Percentiles rank a stretch among this genome's conserved stretches.
These are phyloP conservation scores for Chytriomyces sp. DNA, from an alignment of 192 early-diverging fungal genomes.

Conservation along the genomic window DNA sequence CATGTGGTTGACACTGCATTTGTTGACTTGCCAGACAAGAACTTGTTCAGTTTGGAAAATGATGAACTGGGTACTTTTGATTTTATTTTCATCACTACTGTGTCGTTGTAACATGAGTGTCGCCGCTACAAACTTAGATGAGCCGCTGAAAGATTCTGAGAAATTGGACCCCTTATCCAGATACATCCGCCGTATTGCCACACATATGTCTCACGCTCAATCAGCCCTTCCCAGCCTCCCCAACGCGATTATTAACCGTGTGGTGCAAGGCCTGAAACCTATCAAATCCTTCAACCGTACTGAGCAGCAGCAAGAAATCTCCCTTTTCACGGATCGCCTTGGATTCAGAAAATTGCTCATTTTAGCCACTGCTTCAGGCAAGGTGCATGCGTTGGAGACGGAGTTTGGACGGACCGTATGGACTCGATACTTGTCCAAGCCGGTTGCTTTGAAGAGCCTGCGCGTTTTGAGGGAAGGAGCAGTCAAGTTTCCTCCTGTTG, in stretches of 20 bases:
- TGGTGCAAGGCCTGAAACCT: background rate
- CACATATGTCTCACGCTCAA: conserved; percentile 51
- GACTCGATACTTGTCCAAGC: conserved; percentile 61
- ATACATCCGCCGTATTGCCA: conserved; percentile 66
- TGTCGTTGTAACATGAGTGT: conserved; percentile 4
- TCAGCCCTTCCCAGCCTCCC: background rate
- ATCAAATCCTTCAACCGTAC: too few species aligned
- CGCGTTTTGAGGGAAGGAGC: conserved; percentile 60
- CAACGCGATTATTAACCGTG: background rate
- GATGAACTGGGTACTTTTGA: conserved; percentile 63
- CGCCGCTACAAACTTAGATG: conserved; percentile 45
- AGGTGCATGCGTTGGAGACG: conserved; percentile 84
- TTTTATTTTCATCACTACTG: background rate
- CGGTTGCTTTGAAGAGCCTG: conserved; percentile 52
- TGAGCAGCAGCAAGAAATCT: background rate
- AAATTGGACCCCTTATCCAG: conserved; percentile 60
- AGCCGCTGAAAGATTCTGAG: conserved; percentile 53
- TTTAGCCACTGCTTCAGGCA: conserved; percentile 77
- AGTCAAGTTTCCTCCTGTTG: conserved; percentile 75
- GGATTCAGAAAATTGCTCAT: conserved; percentile 91
- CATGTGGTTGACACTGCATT: conserved; percentile 71
- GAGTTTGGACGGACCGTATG: conserved; percentile 78
- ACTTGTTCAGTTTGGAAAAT: conserved; percentile 67
- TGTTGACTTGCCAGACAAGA: conserved; percentile 80
- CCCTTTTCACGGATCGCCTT: conserved; percentile 25